Conservation (phyloP, 2,329 filamentous ascomycete species). For the Arthrobotrys iridis region DNA sequence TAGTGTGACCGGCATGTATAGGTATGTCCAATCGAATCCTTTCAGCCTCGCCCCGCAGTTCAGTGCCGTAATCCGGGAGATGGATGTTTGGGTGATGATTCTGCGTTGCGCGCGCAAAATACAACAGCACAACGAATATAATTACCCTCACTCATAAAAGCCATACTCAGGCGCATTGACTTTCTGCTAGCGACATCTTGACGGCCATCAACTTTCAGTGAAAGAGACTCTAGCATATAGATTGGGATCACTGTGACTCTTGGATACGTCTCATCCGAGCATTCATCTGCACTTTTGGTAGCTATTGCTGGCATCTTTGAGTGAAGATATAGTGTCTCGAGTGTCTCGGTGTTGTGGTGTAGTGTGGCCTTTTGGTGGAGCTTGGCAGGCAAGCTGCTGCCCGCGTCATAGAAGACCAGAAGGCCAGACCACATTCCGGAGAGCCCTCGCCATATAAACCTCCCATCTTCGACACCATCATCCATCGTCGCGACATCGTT, state of each 20-base stretch:
- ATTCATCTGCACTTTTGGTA: slow-evolving; percentile 4
- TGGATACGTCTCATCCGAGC: not conserved
- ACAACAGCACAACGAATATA: not conserved
- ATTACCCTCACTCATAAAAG: not conserved
- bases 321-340: slow-evolving; percentile 1
- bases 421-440: slow-evolving; percentile 28
- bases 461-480: slow-evolving; percentile 10
- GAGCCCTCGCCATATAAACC: slow-evolving; percentile 6
- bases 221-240: not conserved
- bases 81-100: not conserved
- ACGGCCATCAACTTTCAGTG: no score
- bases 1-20: no score
- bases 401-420: slow-evolving; percentile 53
- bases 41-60: not conserved
- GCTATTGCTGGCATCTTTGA: slow-evolving; percentile 5
- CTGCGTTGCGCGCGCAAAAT: slow-evolving; percentile 9
- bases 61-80: not conserved
- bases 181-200: not conserved
- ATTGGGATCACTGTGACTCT: not conserved
- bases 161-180: no score
- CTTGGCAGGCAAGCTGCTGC: slow-evolving; percentile 45
- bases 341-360: slow-evolving; percentile 17
- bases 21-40: no score
- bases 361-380: slow-evolving; percentile 49
- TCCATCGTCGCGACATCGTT: slow-evolving; percentile 1